Conservation (phyloP, 2,329 filamentous ascomycete species). For the Beauveria varroae region DNA sequence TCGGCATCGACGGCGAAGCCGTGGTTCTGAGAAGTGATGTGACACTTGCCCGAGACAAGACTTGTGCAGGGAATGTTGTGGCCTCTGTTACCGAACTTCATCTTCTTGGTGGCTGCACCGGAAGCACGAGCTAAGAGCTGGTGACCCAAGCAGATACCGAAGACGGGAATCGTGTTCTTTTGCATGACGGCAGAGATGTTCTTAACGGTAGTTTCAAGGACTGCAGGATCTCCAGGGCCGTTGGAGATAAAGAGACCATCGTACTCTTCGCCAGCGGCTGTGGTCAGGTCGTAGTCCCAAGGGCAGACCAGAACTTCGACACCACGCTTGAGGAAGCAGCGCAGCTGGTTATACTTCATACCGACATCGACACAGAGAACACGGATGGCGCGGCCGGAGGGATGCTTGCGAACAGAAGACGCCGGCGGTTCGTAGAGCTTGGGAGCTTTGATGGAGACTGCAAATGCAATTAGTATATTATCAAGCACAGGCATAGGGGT, state of each 20-base stretch:
- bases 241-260: slow-evolving; percentile 98
- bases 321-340: slow-evolving; percentile 83
- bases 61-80: slow-evolving; percentile 98
- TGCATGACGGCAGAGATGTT: slow-evolving; percentile 71
- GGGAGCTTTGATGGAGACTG: slow-evolving; percentile 83
- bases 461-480: slow-evolving; percentile 31
- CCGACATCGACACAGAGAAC: slow-evolving; percentile 93
- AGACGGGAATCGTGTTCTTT: slow-evolving; percentile 77
- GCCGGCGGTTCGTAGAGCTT: slow-evolving; percentile 76
- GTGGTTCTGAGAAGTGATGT: slow-evolving; percentile 99
- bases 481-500: slow-evolving; percentile 3
- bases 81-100: slow-evolving; percentile 99
- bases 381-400: slow-evolving; percentile 78
- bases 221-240: slow-evolving; percentile 89
- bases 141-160: slow-evolving; percentile 94
- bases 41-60: slow-evolving; percentile 89
- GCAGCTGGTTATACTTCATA: slow-evolving; percentile 96
- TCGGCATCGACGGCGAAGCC: slow-evolving; percentile 85
- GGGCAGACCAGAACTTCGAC: slow-evolving; percentile 92
- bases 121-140: slow-evolving; percentile 85
- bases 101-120: slow-evolving; percentile 80
- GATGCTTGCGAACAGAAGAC: slow-evolving; percentile 69
- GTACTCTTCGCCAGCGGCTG: slow-evolving; percentile 71
- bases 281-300: slow-evolving; percentile 88
- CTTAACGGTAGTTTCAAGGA: slow-evolving; percentile 70